Conservation (phyloP, 129 eudicot species). For the Chrysanthemum makinoi region DNA sequence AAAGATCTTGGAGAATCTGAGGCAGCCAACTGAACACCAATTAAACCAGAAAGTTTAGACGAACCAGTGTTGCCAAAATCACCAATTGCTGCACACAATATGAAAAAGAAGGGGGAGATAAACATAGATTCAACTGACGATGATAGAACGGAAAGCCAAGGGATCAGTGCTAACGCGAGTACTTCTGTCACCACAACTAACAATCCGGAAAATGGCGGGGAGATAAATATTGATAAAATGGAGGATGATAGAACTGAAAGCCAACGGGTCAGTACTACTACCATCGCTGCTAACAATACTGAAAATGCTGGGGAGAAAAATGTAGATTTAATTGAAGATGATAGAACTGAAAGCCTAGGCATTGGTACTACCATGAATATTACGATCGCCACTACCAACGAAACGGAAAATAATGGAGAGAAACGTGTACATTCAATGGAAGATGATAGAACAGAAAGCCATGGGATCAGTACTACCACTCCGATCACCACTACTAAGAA, state of each 20-base stretch:
- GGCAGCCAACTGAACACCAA: conserved; percentile 17
- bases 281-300: conserved; percentile 27
- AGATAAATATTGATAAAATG: too few relatives aligned
- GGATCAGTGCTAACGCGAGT: too few relatives aligned
- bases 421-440: conserved; percentile 30
- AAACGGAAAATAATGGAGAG: conserved; percentile 26
- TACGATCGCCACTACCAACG: conserved; percentile 23
- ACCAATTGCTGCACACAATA: too few relatives aligned
- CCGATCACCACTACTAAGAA: conserved; percentile 26
- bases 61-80: neutral
- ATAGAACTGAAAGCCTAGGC: conserved; percentile 34
- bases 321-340: conserved; percentile 31
- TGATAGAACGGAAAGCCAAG: too few relatives aligned
- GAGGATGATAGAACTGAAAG: too few relatives aligned
- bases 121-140: too few relatives aligned
- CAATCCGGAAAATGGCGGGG: too few relatives aligned
- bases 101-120: too few relatives aligned
- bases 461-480: conserved; percentile 31
- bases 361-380: conserved; percentile 22
- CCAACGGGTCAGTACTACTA: neutral
- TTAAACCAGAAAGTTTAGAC: conserved; percentile 27
- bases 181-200: too few relatives aligned
- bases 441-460: conserved; percentile 34
- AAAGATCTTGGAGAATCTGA: too few relatives aligned
- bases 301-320: conserved; percentile 28